These are phyloP conservation scores for Barnettozyma salicaria DNA, from an alignment of 805 yeast species.

Conservation along the genomic window DNA sequence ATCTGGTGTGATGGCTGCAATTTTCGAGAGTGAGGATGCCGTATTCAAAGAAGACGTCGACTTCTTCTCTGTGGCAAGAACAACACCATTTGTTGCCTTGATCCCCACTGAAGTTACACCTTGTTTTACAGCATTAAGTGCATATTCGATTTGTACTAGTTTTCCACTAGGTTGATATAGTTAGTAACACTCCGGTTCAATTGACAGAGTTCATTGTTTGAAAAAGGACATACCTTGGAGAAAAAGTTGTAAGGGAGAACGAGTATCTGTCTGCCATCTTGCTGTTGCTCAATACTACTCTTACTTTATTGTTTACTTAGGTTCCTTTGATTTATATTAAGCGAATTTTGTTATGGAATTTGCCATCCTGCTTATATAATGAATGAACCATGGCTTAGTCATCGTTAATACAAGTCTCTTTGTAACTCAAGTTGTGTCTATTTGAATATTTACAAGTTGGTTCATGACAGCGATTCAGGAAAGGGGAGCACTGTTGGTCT, in stretches of 20 bases:
- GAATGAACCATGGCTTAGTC: too few species aligned
- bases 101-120: conserved; percentile 97
- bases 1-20: conserved; percentile 84
- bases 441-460: too few species aligned
- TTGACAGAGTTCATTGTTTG: conserved; percentile 1
- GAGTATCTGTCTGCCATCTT: conserved; percentile 96
- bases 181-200: conserved; percentile 9
- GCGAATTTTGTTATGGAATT: conserved; percentile 2
- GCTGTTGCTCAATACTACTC: not conserved
- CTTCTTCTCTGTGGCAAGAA: conserved; percentile 93
- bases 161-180: conserved; percentile 64
- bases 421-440: too few species aligned
- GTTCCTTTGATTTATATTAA: not conserved
- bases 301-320: not conserved
- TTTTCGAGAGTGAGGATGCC: conserved; percentile 68
- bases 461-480: too few species aligned
- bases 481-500: too few species aligned
- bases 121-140: conserved; percentile 93
- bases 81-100: conserved; percentile 91
- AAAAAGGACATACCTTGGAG: conserved; percentile 61
- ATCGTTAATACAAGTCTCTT: too few species aligned
- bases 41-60: conserved; percentile 73
- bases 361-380: too few species aligned
- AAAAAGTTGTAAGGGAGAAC: conserved; percentile 93
- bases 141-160: conserved; percentile 95